Evolutionary conservation across 495 filamentous ascomycete species (phyloP), one percentile per base, ranked within the genome.

Genomic region (Aspergillus sparsus): DNA sequence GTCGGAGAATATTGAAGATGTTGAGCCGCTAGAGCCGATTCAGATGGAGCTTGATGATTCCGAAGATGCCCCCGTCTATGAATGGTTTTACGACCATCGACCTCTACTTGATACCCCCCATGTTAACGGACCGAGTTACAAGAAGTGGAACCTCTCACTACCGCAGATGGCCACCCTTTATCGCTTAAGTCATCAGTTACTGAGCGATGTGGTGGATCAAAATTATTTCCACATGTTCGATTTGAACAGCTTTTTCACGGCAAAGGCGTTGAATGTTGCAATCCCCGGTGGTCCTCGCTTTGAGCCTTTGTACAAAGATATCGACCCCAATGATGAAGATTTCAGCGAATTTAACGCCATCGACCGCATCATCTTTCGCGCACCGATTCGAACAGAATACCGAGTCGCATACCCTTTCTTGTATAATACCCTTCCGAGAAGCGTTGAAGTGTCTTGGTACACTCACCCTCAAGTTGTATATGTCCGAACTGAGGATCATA

Each of bases 261-360:
- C 95, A 8, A 99, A 99, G 74, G 95, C 95, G 2, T 76, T 99
- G 50, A 99, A 99, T 65, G 93, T 98, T 53, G 93, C 95, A 8
- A 90, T 99, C 41, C 95, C 95, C 12, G 95, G 95, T 70, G 95
- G 95, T 37, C 95, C 95, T 62, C 87, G 94, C 42, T 99, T 99
- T 57, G 95, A 99, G 76, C 95, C 95, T 13, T 75, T 99, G 10
- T 99, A 98, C 80, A 99, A 99, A 75, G 95, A 99, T 64, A 91
- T 99, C 50, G 93, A 99, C 70, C 95, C 95, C 34, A 98, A 99
- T 67, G 93, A 98, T 67, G 95, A 99, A 73, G 95, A 99, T 70
- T 99, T 99, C 74, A 94, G 95, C 70, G 95, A 99, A 74, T 99
- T 99, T 84, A 99, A 99, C 67, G 95, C 93, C 47, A 99, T 99